A percentile compares a stretch with the other conserved stretches of the same genome.
phyloP scores from a whole-genome alignment of 1,284 basidiomycete species.

The Ganoderma multipileum region DNA sequence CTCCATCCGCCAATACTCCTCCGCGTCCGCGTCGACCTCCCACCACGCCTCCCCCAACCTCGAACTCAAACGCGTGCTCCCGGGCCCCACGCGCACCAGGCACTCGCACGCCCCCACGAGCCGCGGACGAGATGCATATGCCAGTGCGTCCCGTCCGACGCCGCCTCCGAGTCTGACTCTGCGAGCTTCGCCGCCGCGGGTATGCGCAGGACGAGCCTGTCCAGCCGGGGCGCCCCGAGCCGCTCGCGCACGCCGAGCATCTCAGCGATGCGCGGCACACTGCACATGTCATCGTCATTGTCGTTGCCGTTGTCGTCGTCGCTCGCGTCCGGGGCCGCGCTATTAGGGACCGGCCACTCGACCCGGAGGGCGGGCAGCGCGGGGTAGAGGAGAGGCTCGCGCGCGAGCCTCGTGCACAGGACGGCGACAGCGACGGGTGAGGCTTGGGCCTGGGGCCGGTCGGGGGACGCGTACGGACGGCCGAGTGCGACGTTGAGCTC shows the following conservation, averaged over 20 bases:
- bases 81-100: neutral
- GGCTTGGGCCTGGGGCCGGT: too few species aligned
- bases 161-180: too few species aligned
- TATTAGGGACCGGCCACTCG: neutral
- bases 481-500: neutral
- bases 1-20: neutral
- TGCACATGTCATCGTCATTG: neutral
- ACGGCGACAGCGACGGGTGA: too few species aligned
- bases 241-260: neutral
- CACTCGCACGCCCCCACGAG: neutral
- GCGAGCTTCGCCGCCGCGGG: too few species aligned
- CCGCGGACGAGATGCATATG: neutral
- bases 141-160: too few species aligned
- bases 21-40: neutral
- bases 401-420: neutral
- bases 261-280: neutral
- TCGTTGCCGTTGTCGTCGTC: too few species aligned
- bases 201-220: too few species aligned
- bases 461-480: neutral
- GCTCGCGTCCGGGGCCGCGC: neutral
- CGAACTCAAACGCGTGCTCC: neutral
- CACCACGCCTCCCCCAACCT: slow-evolving; percentile 9
- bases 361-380: neutral
- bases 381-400: neutral
- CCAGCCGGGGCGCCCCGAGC: too few species aligned